Evolutionary conservation across 78 protist genomes (phyloP).

Genomic region (Protostelium mycophagum): DNA sequence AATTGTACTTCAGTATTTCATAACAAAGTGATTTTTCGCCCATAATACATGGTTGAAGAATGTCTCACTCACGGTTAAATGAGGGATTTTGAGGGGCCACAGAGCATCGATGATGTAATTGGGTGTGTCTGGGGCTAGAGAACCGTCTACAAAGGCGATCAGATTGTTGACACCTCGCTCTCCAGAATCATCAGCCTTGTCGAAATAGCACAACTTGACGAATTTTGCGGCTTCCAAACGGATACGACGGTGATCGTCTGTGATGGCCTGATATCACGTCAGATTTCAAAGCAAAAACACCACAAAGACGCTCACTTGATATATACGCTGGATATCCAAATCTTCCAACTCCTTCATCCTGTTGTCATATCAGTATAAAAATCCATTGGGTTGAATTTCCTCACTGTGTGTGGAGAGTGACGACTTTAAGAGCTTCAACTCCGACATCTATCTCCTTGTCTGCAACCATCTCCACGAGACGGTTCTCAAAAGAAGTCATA

Average conservation of each 20-base stretch:
- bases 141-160: background rate
- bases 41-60: background rate
- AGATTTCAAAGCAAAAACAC: too few species aligned
- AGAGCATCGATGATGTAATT: background rate
- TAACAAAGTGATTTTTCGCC: too few species aligned
- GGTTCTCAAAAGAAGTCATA: background rate
- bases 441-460: background rate
- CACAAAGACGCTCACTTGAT: too few species aligned
- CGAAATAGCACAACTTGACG: conserved; percentile 1
- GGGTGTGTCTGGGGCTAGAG: background rate
- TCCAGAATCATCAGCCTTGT: background rate
- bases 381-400: background rate
- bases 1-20: too few species aligned
- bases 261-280: background rate
- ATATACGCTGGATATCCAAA: background rate
- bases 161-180: background rate
- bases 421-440: background rate
- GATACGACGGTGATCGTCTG: background rate
- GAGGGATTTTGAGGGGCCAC: background rate
- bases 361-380: background rate
- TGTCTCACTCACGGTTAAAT: background rate
- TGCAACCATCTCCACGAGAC: background rate
- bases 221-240: background rate
- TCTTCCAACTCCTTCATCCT: background rate
- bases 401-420: background rate